A percentile compares a stretch with the other conserved stretches of the same genome.
phyloP scores from a whole-genome alignment of 352 stramenopile species.

The Chrysophaeum taylorii region DNA sequence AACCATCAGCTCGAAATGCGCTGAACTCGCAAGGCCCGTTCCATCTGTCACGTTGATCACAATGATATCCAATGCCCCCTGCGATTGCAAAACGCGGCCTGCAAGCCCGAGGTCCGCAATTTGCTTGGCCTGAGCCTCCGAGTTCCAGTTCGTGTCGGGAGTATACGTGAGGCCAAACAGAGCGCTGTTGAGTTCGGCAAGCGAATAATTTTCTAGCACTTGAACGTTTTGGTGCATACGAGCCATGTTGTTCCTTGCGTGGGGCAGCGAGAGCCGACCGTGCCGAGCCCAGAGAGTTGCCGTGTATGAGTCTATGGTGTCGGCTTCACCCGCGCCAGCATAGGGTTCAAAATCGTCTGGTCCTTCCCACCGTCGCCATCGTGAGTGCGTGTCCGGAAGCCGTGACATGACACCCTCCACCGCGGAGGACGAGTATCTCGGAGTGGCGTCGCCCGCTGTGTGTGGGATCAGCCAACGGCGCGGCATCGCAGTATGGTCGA shows the following conservation, averaged over 20 bases:
- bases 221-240: neutral
- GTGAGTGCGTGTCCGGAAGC: too few species aligned
- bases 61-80: neutral
- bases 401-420: too few species aligned
- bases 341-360: too few species aligned
- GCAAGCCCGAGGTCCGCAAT: neutral
- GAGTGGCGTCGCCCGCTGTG: too few species aligned
- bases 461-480: neutral
- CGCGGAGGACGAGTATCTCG: too few species aligned
- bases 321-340: too few species aligned
- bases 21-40: neutral
- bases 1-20: neutral
- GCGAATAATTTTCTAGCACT: neutral
- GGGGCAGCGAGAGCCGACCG: neutral
- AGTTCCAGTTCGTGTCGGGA: slow-evolving; percentile 8
- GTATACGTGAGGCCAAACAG: neutral
- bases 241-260: neutral
- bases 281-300: neutral
- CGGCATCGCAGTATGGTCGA: neutral
- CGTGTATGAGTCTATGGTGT: too few species aligned
- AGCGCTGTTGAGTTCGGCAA: neutral
- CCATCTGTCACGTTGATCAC: neutral
- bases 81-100: neutral
- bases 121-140: neutral
- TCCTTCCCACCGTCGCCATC: too few species aligned